Evolutionary conservation across 2,329 filamentous ascomycete genomes (phyloP).

Genomic region (Trichoderma harzianum): DNA sequence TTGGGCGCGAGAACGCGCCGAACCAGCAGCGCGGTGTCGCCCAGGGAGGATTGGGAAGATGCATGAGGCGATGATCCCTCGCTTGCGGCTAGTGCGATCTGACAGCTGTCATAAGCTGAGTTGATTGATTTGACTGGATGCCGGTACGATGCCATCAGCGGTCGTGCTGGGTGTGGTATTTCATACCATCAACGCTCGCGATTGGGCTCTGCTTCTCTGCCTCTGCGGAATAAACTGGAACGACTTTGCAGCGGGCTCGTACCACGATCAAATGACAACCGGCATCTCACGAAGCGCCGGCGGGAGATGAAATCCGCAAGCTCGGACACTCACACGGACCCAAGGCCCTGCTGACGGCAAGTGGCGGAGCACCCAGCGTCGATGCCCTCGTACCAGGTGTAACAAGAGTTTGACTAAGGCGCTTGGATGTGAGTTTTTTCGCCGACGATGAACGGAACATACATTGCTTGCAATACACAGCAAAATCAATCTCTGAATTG

Average conservation of each 20-base stretch:
- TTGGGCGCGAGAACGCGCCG: constrained; percentile 3
- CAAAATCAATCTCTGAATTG: neutral
- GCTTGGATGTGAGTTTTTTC: neutral
- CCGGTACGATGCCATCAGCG: neutral
- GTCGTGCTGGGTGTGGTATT: neutral
- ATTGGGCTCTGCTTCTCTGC: neutral
- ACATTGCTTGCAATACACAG: neutral
- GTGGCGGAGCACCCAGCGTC: neutral
- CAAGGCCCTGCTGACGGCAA: neutral
- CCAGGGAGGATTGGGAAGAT: neutral
- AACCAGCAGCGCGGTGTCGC: constrained; percentile 7
- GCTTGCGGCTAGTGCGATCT: constrained; percentile 8
- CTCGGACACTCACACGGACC: neutral
- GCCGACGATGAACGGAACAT: neutral
- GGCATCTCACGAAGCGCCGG: neutral
- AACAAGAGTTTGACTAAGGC: neutral
- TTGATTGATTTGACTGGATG: neutral
- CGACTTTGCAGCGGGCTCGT: neutral
- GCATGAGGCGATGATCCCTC: constrained; percentile 12
- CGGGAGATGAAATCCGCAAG: neutral
- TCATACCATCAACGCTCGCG: neutral
- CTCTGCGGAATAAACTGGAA: neutral
- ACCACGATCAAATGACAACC: neutral
- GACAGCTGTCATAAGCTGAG: constrained; percentile 2
- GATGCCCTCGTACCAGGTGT: neutral